Evolutionary conservation across 164 flowering plant species (phyloP), one percentile per base, ranked within the genome.

Genomic region (Buxus sempervirens): DNA sequence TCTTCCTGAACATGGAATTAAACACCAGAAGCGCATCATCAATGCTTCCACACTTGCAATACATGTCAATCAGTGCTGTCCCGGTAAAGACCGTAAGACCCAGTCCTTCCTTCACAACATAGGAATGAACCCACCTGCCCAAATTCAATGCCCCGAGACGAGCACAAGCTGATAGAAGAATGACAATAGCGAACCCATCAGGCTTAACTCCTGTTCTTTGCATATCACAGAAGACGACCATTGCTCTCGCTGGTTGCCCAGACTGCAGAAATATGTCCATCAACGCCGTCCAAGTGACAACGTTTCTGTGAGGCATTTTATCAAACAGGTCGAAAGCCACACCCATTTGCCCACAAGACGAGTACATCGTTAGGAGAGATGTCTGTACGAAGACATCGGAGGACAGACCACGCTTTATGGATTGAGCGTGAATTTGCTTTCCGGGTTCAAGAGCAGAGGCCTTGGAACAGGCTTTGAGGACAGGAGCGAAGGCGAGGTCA

Each of bases 401-500:
- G 18, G 56, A 63, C 1, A 70, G n/a, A 1, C 67, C 73, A 63
- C 2, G 56, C 16, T 70, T 70, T 20, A 70, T 0, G 1, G 67
- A 24, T 9, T 70, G 73, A 48, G 73, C 73, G 54, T 63, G 67
- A 9, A 70, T 75, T 72, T 75, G 74, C 26, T 58, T 58, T 9
- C 74, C 78, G 45, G 65, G 57, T 9, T 13, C 4, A 27, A 70
- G 59, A 26, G 67, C 58, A 24, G 70, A 70, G 13, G 60, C 67
- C 64, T 55, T 70, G 32, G 73, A 45, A 48, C 77, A 75, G 32
- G 71, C 70, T 70, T 75, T 75, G 58, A 75, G 66, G 38, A 59
- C 68, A 0, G 74, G 77, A 21, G 77, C 74, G 26, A 75, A 75
- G 49, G 55, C 64, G 13, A 66, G 71, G 36, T 66, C 54, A 25